These are phyloP conservation scores for Erodium maritimum DNA, from an alignment of 345 rosid genomes.

Conservation along the genomic window DNA sequence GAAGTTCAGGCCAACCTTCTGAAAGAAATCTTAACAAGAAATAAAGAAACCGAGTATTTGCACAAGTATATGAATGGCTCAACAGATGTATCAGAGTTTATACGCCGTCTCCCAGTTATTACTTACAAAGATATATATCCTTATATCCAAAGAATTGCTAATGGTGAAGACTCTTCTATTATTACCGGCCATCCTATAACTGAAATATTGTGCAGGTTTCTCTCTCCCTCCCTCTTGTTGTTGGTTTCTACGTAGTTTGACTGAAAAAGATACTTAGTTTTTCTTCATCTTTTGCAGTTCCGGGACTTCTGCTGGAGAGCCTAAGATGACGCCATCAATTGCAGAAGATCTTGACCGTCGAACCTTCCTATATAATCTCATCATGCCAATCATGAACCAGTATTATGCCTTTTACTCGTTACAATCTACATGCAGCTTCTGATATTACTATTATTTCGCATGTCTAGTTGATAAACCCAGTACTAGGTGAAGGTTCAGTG, in stretches of 20 bases:
- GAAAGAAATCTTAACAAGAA: constrained; percentile 31
- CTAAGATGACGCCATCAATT: constrained; percentile 51
- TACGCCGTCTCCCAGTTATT: constrained; percentile 32
- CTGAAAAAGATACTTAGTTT: background rate
- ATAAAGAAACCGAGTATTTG: constrained; percentile 46
- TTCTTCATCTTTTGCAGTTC: constrained; percentile 31
- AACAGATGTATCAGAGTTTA: constrained; percentile 28
- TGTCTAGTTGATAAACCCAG: too few relatives aligned
- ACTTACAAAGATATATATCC: constrained; percentile 43
- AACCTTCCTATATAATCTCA: constrained; percentile 55
- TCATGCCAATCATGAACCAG: constrained; percentile 60
- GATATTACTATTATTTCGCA: background rate
- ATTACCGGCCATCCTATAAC: constrained; percentile 42
- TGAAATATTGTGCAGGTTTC: constrained; percentile 59
- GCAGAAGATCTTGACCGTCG: constrained; percentile 57
- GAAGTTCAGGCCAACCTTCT: constrained; percentile 34
- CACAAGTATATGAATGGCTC: constrained; percentile 31
- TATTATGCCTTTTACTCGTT: constrained; percentile 11
- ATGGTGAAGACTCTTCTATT: constrained; percentile 46
- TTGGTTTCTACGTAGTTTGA: background rate
- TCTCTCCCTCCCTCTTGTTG: background rate
- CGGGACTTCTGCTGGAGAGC: constrained; percentile 64
- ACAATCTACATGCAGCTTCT: background rate
- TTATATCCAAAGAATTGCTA: constrained; percentile 49
- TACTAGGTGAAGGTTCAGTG: too few relatives aligned